Conservation (phyloP, 306 rosid genomes). For the Arachis stenosperma region DNA sequence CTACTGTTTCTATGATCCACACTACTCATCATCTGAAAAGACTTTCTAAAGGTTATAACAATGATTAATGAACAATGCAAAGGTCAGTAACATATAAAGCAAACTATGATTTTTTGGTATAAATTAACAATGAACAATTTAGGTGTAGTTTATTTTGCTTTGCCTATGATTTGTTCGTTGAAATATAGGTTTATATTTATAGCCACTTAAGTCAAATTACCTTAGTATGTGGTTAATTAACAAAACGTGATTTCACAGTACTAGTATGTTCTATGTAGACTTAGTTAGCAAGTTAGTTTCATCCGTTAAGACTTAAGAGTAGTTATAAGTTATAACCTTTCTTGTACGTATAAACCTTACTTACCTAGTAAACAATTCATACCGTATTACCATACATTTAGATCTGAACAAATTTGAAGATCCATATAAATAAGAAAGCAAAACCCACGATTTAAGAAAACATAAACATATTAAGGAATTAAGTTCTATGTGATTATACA, state of each 20-base stretch:
- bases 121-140: too few species aligned
- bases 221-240: neutral
- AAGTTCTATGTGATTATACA: too few species aligned
- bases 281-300: constrained; percentile 12
- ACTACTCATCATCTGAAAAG: constrained; percentile 54
- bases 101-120: too few species aligned
- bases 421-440: neutral
- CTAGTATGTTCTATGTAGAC: constrained; percentile 7
- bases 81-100: neutral
- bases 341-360: neutral
- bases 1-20: constrained; percentile 38
- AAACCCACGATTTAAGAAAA: neutral
- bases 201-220: constrained; percentile 13
- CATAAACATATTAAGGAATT: too few species aligned
- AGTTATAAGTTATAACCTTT: neutral
- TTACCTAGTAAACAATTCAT: neutral
- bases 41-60: constrained; percentile 31
- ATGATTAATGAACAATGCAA: constrained; percentile 28
- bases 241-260: neutral
- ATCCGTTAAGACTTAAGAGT: too few species aligned
- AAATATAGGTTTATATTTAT: constrained; percentile 25
- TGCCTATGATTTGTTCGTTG: neutral
- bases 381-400: neutral
- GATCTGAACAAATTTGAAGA: neutral
- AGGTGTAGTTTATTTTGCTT: too few species aligned